These are phyloP conservation scores for Heterobasidion annosum DNA, from an alignment of 1,284 basidiomycete species.

Conservation along the genomic window DNA sequence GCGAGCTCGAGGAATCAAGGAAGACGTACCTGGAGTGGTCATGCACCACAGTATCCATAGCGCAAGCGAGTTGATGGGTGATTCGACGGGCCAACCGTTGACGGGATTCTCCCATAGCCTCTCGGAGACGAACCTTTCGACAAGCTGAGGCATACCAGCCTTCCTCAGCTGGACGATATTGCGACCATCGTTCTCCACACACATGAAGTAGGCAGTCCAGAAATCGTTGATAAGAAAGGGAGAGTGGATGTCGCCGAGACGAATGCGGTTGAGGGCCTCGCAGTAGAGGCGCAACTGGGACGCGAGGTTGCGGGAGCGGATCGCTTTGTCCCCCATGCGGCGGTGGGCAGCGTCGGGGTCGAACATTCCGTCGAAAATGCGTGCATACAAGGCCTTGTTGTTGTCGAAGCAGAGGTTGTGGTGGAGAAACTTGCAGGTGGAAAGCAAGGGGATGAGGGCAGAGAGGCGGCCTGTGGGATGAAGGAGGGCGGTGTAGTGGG, in stretches of 20 bases:
- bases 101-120: slow-evolving; percentile 33
- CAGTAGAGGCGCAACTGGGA: slow-evolving; percentile 40
- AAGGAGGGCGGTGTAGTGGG: slow-evolving; percentile 33
- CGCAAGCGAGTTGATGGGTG: slow-evolving; percentile 36
- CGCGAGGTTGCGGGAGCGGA: slow-evolving; percentile 30
- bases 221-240: slow-evolving; percentile 32
- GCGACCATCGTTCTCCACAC: slow-evolving; percentile 70
- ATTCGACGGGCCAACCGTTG: slow-evolving; percentile 52
- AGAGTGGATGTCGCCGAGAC: slow-evolving; percentile 25
- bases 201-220: slow-evolving; percentile 52
- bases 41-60: slow-evolving; percentile 62
- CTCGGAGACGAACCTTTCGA: slow-evolving; percentile 34
- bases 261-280: slow-evolving; percentile 30
- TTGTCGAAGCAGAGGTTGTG: slow-evolving; percentile 28
- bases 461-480: slow-evolving; percentile 32
- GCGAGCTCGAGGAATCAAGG: neutral
- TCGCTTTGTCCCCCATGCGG: slow-evolving; percentile 33
- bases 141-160: slow-evolving; percentile 37
- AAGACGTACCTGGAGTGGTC: slow-evolving; percentile 34
- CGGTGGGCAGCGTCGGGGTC: slow-evolving; percentile 48
- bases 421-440: slow-evolving; percentile 35
- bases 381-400: slow-evolving; percentile 52
- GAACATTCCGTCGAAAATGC: slow-evolving; percentile 54
- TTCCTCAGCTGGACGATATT: slow-evolving; percentile 54
- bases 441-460: slow-evolving; percentile 38